phyloP scores from a whole-genome alignment of 176 grass and related monocot species.

The Triticum dicoccoides region DNA sequence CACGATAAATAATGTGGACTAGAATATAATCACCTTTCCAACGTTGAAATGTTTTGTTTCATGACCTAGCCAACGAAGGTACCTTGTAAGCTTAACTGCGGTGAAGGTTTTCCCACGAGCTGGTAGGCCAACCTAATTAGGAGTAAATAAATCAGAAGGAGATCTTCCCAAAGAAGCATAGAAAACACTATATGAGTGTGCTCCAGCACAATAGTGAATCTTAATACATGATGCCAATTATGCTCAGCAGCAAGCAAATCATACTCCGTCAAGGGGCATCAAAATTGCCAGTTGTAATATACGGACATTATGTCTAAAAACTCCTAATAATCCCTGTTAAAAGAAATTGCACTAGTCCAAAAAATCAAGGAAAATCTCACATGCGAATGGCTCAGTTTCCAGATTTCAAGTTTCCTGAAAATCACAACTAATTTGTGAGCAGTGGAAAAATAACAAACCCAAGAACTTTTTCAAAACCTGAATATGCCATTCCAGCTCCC shows the following conservation, averaged over 20 bases:
- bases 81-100: conserved; percentile 96
- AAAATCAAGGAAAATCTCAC: neutral
- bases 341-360: neutral
- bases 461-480: neutral
- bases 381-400: neutral
- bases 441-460: neutral
- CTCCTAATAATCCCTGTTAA: neutral
- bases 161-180: conserved; percentile 22
- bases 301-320: conserved; percentile 3
- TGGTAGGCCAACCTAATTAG: conserved; percentile 84
- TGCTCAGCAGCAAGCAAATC: conserved; percentile 10
- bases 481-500: no score
- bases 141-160: conserved; percentile 30
- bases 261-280: neutral
- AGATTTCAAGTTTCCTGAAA: neutral
- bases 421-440: neutral
- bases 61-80: conserved; percentile 96
- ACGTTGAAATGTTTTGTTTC: conserved; percentile 99
- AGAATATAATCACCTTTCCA: conserved; percentile 79
- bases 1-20: conserved; percentile 17
- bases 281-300: neutral
- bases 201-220: neutral
- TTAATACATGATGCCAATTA: neutral
- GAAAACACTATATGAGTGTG: conserved; percentile 17
- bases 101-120: conserved; percentile 98